These are phyloP conservation scores for Oryza brachyantha DNA, from an alignment of 176 grass and related monocot species.

Conservation along the genomic window DNA sequence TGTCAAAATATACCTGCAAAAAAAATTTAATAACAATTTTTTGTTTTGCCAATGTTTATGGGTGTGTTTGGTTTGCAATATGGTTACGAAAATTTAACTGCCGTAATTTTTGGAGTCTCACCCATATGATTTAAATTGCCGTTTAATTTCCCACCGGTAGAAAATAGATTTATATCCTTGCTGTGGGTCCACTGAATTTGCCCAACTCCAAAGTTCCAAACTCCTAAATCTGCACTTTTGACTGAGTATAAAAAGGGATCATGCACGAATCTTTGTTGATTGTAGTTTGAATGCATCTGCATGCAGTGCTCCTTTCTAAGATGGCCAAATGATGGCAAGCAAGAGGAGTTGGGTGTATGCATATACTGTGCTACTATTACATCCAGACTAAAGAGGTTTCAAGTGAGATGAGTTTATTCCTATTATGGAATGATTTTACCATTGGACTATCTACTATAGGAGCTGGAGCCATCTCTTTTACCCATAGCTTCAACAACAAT, in stretches of 20 bases:
- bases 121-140: no score
- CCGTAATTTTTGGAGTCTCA: neutral
- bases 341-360: neutral
- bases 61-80: no score
- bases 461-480: no score
- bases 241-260: neutral
- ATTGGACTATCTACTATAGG: neutral
- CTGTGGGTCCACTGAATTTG: neutral
- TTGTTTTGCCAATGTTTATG: no score
- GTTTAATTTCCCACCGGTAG: no score
- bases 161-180: neutral
- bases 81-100: no score
- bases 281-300: neutral
- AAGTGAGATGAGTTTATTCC: neutral
- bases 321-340: slow-evolving; percentile 16
- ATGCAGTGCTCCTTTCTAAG: neutral
- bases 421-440: neutral
- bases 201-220: neutral
- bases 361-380: no score
- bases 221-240: slow-evolving; percentile 7
- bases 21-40: no score
- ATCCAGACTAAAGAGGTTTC: neutral
- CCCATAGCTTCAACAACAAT: neutral
- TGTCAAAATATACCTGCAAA: no score
- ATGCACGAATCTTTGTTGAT: neutral